A percentile compares a stretch with the other conserved stretches of the same genome.
These are phyloP conservation scores for Diaporthe sp. DNA, from an alignment of 2,329 filamentous ascomycete species.

Conservation along the genomic window DNA sequence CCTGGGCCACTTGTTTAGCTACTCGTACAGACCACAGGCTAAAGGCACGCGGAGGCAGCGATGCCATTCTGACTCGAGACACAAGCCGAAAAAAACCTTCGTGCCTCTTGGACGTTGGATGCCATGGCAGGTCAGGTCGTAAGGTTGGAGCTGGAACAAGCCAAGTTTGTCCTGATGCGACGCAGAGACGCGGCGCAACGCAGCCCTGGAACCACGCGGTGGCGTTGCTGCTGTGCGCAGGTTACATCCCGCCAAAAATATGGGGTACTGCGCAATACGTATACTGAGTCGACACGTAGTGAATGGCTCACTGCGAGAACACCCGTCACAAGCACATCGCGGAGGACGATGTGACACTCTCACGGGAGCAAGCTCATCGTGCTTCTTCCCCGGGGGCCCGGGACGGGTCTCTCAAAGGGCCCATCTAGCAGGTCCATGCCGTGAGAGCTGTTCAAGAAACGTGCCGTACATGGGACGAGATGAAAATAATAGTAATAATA, in stretches of 20 bases:
- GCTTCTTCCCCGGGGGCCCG: not conserved
- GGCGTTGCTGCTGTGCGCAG: not conserved
- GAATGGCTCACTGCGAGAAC: not conserved
- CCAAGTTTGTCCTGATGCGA: not conserved
- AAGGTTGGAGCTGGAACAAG: not conserved
- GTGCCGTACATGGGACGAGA: not conserved
- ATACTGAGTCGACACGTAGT: not conserved
- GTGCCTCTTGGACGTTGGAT: not conserved
- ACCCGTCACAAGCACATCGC: not conserved
- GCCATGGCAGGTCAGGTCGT: not conserved
- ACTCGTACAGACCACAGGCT: not conserved
- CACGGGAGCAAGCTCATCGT: not conserved
- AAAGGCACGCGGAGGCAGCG: not conserved
- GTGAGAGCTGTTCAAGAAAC: not conserved
- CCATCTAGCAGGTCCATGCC: not conserved
- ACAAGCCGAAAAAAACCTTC: not conserved
- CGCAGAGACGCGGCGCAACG: not conserved
- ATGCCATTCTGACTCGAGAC: not conserved
- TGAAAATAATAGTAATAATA: not conserved
- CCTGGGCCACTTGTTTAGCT: not conserved
- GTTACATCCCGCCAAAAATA: conserved; percentile 20
- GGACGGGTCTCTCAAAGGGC: not conserved
- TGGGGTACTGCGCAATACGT: not conserved
- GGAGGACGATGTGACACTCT: conserved; percentile 7
- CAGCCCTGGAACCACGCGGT: not conserved